Evolutionary conservation across 2,329 filamentous ascomycete species (phyloP), one percentile per base, ranked within the genome.

Genomic region (Penicillium rolfsii): DNA sequence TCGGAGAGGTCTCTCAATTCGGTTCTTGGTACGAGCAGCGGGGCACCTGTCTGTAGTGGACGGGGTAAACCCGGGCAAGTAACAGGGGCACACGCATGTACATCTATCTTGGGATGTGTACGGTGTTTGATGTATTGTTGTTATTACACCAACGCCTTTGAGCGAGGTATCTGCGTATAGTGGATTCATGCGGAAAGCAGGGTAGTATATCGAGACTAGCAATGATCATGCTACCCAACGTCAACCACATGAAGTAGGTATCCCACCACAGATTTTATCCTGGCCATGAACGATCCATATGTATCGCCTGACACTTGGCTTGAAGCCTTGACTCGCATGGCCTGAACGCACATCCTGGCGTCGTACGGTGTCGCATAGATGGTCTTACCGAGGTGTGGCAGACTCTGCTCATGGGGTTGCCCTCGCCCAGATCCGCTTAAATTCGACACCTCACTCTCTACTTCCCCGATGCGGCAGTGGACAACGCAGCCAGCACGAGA

Each of bases 391-490:
- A 50, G 48, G 48, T 14, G 19, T 33, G 30, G 28, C 48, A 35
- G 35, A 38, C n/a, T 38, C n/a, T 38, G 22, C 35, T 36, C 11
- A 35, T 40, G 49, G 33, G 50, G 26, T 28, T 28, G 16, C 12
- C 24, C 16, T 46, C 26, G 24, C 43, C 5, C 43, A 28, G 43
- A 12, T 14, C 43, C 24, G 16, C 14, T 48, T 14, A 30, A 30
- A n/a, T 28, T n/a, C 6, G 14, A 28, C 35, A 40, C 22, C 36
- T 19, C 19, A 53, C 24, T 24, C 33, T 40, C 35, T 28, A 35
- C 12, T 30, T 40, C 22, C 50, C 19, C 22, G 28, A 53, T 55
- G 57, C 62, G 55, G 59, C 62, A 55, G 50, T 45, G 40, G 61
- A 45, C 48, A 43, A 43, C 28, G 22, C 30, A 16, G 22, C 41